A percentile compares a stretch with the other conserved stretches of the same genome.
Evolutionary conservation across 257 asterid species (phyloP).

Genomic region (Nicotiana tomentosiformis): DNA sequence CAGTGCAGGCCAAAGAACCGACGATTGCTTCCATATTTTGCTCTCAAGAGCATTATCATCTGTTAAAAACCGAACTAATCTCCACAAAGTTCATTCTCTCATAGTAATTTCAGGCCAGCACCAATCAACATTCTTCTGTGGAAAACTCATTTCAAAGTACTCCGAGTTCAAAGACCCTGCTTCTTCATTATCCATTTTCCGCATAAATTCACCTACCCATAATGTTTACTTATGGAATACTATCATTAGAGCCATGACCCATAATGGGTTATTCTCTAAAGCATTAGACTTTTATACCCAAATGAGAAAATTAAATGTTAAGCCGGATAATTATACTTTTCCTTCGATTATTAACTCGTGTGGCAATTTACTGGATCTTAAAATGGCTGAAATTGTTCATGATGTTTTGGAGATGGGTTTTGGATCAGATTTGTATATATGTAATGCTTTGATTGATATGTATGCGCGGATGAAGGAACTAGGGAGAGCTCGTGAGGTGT

Average conservation of each 20-base stretch:
- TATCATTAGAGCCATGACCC: conserved; percentile 69
- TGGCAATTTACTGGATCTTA: conserved; percentile 46
- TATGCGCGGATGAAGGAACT: conserved; percentile 46
- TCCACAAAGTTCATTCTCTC: conserved; percentile 49
- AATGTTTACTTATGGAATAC: conserved; percentile 60
- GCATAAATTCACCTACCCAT: conserved; percentile 13
- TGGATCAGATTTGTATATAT: conserved; percentile 53
- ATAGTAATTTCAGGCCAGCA: conserved; percentile 45
- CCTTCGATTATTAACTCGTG: conserved; percentile 77
- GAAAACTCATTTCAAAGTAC: conserved; percentile 63
- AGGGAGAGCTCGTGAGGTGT: conserved; percentile 47
- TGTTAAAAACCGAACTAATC: conserved; percentile 26
- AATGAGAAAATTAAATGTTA: conserved; percentile 43
- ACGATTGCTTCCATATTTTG: conserved; percentile 19
- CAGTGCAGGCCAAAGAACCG: conserved; percentile 6
- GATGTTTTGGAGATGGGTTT: conserved; percentile 46
- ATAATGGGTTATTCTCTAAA: conserved; percentile 36
- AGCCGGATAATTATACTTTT: conserved; percentile 59
- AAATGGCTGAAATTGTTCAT: conserved; percentile 45
- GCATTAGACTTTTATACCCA: conserved; percentile 53
- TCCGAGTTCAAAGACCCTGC: conserved; percentile 51
- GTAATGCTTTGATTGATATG: conserved; percentile 71
- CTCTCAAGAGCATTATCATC: conserved; percentile 48
- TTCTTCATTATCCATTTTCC: conserved; percentile 43
- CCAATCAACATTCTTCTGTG: conserved; percentile 41